Base-by-base conservation (phyloP, 352 stramenopile species). In the Phytophthora multivora region DNA sequence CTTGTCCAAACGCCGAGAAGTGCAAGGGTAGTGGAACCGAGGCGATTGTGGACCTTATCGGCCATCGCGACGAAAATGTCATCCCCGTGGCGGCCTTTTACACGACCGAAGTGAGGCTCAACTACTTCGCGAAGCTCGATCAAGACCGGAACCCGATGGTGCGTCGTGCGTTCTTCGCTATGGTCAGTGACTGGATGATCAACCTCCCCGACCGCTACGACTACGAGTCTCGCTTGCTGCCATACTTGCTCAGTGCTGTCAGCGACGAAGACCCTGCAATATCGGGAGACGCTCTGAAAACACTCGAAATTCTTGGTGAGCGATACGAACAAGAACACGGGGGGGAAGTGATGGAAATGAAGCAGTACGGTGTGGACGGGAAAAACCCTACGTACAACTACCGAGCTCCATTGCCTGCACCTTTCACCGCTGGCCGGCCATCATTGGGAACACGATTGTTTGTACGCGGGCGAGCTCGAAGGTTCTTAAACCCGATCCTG, bases 1-100 rank as follows among this genome's bases (percentile, higher is more conserved):
- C 73, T 18, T 91, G 93, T 50, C 88, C 89, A 0, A 91, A 97
- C 49, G 63, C 87, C n/a, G 88, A 90, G 31, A 98, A 98, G 36
- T 90, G 88, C 71, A 96, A 96, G 53, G 96, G 94, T 38, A 96
- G 92, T n/a, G 96, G 94, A 38, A 97, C 95, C 5, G 87, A 97
- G 18, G 95, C 92, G 2, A 98, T 99, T 59, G 75, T 83, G 11
- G 96, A 99, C 64, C 68, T 99, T 8, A 82, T 98, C 23, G 97
- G 95, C 13, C 97, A 98, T 69, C 80, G 90, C 36, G 95, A 98
- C 51, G 93, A 98, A 40, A 99, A 99, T 75, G 90, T 98, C 31
- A 89, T 98, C 47, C 88, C 92, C 4, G 87, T 99, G 41, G 77
- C 91, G 11, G 85, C 92, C 11, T 99, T 99, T 63, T 99, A 99